Base-by-base conservation (phyloP, 768 basidiomycete species). In the Collybia sp. region DNA sequence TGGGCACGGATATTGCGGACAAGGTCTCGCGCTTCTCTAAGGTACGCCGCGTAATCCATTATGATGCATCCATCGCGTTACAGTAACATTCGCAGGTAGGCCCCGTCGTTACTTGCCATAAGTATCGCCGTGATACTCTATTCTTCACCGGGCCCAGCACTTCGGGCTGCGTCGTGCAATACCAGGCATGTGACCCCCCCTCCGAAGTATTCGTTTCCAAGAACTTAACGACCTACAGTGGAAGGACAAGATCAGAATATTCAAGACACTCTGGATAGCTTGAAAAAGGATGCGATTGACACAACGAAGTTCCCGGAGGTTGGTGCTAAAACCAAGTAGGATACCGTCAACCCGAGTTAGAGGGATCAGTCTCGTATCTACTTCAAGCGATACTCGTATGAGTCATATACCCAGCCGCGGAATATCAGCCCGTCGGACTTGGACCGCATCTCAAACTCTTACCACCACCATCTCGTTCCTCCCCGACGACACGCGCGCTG, bases 71-170 rank as follows among this genome's bases (percentile, higher is more conserved):
- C 62, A 83, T 80, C 50, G 51, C 79, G 31, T 59, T 75, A 0
- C 65, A 80, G 53, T 13, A 12, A 42, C 51, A 60, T 10, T 52
- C 57, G 43, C 9, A 50, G 49, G 19, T 32, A 37, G 30, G 31
- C 25, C 9, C 5, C 30, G 16, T 17, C 35, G 11, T 36, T 10
- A 37, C 39, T 52, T 25, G 3, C 18, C 5, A 6, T 16, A 30
- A 32, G 9, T 12, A 42, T 15, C 17, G 50, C 31, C 17, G 12
- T 3, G 85, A 86, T 56, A 89, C 87, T 0, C 56, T 91, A 1
- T 79, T 93, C 58, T 92, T 80, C 58, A 82, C 84, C 2, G 73
- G 85, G 30, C 85, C 88, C 0, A 85, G 82, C 53, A 88, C 88
- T 0, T 92, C 88, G 0, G 88, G 83, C 0, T 71, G 79, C 6